Evolutionary conservation across 805 yeast genomes (phyloP).

Genomic region (Candida xiaguanensis): DNA sequence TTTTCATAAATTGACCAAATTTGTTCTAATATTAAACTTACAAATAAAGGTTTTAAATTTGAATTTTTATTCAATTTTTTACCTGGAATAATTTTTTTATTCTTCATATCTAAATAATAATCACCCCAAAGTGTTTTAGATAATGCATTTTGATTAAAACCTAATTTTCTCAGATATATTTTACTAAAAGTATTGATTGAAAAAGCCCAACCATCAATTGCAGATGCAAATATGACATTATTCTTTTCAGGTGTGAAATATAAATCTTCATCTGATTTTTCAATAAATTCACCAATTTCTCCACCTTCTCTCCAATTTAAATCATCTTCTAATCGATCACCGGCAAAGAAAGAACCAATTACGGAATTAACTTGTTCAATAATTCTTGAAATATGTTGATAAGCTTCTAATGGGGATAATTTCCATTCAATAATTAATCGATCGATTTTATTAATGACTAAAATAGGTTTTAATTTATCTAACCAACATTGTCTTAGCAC

Average conservation of each 20-base stretch:
- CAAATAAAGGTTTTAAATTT: constrained; percentile 74
- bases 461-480: constrained; percentile 81
- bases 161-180: constrained; percentile 78
- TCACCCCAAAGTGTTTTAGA: constrained; percentile 96
- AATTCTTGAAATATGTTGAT: constrained; percentile 68
- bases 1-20: constrained; percentile 89
- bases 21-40: constrained; percentile 78
- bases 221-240: constrained; percentile 86
- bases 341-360: constrained; percentile 87
- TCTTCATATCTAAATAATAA: constrained; percentile 81
- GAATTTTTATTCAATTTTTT: constrained; percentile 60
- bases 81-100: constrained; percentile 72
- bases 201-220: constrained; percentile 98
- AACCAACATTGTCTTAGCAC: constrained; percentile 95
- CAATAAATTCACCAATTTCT: constrained; percentile 59
- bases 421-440: constrained; percentile 78
- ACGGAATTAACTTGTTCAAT: constrained; percentile 95
- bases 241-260: constrained; percentile 85
- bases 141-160: constrained; percentile 74
- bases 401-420: constrained; percentile 81
- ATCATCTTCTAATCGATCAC: constrained; percentile 90
- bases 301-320: constrained; percentile 66
- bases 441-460: constrained; percentile 90
- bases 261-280: constrained; percentile 73
- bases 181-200: constrained; percentile 84